Conservation (phyloP, 2,329 filamentous ascomycete species). For the Microdochium trichocladiopsis region DNA sequence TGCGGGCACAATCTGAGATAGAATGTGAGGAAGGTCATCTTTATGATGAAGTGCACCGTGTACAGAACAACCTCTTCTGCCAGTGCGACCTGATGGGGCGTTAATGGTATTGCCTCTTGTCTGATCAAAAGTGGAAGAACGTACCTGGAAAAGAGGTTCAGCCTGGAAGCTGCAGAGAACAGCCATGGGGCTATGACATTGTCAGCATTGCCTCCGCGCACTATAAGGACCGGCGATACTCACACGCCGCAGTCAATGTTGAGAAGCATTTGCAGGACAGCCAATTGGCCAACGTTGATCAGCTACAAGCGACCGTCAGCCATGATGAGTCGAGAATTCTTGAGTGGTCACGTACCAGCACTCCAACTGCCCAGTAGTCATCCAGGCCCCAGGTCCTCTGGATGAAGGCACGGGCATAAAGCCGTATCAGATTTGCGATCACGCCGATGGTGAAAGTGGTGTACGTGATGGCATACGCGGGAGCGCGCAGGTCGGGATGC, state of each 20-base stretch:
- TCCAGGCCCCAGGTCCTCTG: background rate
- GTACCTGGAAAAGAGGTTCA: background rate
- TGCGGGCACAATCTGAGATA: background rate
- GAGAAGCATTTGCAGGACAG: background rate
- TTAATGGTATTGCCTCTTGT: background rate
- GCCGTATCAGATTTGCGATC: background rate
- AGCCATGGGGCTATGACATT: background rate
- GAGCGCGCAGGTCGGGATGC: background rate
- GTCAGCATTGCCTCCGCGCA: background rate
- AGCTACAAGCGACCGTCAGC: background rate
- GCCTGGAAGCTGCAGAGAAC: background rate
- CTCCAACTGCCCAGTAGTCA: background rate
- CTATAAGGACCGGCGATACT: background rate
- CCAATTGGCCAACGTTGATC: background rate
- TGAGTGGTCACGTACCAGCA: background rate
- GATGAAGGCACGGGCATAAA: background rate
- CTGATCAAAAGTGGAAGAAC: background rate
- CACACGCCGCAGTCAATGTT: background rate
- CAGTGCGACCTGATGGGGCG: background rate
- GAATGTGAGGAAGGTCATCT: background rate
- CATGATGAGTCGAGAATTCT: background rate
- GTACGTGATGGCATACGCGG: background rate
- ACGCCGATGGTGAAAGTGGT: background rate
- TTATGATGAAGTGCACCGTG: background rate
- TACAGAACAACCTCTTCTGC: background rate